Conservation (phyloP, 129 eudicot species). For the Flaveria brownii region DNA sequence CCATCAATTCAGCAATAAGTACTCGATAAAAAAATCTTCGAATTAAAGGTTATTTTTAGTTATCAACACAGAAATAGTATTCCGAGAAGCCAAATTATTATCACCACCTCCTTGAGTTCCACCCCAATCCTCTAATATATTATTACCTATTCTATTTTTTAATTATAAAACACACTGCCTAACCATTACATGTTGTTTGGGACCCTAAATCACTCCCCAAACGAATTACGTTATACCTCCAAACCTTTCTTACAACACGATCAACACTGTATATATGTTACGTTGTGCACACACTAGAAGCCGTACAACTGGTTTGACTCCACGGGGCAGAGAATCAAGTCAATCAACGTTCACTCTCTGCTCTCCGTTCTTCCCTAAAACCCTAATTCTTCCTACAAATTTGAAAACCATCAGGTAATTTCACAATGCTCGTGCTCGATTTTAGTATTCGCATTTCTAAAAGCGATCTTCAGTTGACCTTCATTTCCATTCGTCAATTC, state of each 20-base stretch:
- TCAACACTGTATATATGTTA: background rate
- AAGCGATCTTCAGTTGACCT: slow-evolving; percentile 18
- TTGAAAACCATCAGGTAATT: slow-evolving; percentile 16
- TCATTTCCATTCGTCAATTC: background rate
- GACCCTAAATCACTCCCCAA: too few species aligned
- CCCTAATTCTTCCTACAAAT: slow-evolving; percentile 21
- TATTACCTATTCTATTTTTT: too few species aligned
- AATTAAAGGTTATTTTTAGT: too few species aligned
- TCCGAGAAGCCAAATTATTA: too few species aligned
- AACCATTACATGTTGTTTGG: too few species aligned
- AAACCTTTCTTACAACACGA: background rate
- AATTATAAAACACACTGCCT: too few species aligned
- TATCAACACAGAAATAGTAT: too few species aligned
- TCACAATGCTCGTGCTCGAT: slow-evolving; percentile 20
- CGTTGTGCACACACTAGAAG: background rate
- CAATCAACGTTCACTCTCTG: slow-evolving; percentile 3
- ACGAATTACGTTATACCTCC: too few species aligned
- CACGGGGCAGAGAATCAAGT: slow-evolving; percentile 1
- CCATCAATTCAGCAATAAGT: too few species aligned
- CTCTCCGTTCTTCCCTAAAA: slow-evolving; percentile 15
- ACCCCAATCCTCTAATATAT: too few species aligned
- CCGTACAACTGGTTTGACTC: slow-evolving; percentile 29
- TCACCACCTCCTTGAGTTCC: too few species aligned
- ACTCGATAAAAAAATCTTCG: too few species aligned
- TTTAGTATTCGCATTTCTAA: background rate